phyloP scores from a whole-genome alignment of 164 flowering plant species.

The Stephania japonica region DNA sequence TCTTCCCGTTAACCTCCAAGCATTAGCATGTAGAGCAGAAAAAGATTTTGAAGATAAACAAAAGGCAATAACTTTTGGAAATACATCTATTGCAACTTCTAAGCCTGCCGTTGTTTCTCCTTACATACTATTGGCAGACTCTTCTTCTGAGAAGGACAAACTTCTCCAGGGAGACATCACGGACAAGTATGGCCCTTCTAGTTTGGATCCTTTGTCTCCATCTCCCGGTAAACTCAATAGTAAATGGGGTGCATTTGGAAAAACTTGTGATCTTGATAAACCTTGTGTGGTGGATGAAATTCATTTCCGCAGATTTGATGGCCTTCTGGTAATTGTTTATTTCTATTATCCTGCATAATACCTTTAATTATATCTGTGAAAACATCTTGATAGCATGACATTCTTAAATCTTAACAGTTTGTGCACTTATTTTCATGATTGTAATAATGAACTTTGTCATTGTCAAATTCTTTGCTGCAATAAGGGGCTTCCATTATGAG shows the following conservation, averaged over 20 bases:
- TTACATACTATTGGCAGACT: constrained; percentile 20
- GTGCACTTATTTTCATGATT: too few species aligned
- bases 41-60: constrained; percentile 32
- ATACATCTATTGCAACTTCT: constrained; percentile 19
- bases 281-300: constrained; percentile 90
- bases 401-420: too few species aligned
- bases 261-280: constrained; percentile 68
- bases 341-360: constrained; percentile 7
- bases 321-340: constrained; percentile 64
- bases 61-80: constrained; percentile 19
- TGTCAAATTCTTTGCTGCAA: too few species aligned
- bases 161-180: constrained; percentile 25
- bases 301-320: constrained; percentile 97
- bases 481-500: too few species aligned
- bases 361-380: constrained; percentile 9
- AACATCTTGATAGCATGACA: neutral
- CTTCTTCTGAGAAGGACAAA: constrained; percentile 25
- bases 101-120: constrained; percentile 17
- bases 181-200: constrained; percentile 31
- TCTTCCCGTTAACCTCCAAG: constrained; percentile 90
- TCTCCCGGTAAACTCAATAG: constrained; percentile 39
- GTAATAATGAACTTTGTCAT: too few species aligned
- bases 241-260: constrained; percentile 79
- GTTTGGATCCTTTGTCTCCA: constrained; percentile 29
- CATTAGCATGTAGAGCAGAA: constrained; percentile 76